Evolutionary conservation across 163 green algal species (phyloP).

Genomic region (Scenedesmus sp.): DNA sequence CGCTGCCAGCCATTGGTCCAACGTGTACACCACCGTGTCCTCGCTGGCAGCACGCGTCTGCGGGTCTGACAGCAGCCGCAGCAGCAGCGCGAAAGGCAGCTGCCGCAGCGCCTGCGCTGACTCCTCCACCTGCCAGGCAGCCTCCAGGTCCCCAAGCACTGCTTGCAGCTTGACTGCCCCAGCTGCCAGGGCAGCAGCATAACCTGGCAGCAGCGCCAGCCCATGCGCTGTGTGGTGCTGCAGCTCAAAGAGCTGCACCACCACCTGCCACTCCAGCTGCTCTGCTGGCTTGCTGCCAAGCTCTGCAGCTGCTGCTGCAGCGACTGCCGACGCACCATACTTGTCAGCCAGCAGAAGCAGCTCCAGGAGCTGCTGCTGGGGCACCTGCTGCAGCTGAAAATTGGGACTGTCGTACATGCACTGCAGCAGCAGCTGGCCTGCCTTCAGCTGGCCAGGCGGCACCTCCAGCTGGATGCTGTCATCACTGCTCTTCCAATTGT

Average conservation of each 20-base stretch:
- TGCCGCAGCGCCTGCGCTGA: background rate
- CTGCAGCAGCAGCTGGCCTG: slow-evolving; percentile 9
- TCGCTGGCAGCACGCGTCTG: background rate
- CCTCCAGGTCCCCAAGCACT: slow-evolving; percentile 9
- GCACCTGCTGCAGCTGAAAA: background rate
- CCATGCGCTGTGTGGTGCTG: background rate
- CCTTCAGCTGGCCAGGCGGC: background rate
- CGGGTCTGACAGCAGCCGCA: background rate
- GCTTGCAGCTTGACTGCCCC: background rate
- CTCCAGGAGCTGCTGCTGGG: slow-evolving; percentile 10
- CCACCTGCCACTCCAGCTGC: background rate
- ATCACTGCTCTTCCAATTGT: slow-evolving; percentile 12
- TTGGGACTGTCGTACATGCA: slow-evolving; percentile 5
- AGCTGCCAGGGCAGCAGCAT: background rate
- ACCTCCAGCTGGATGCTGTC: slow-evolving; percentile 13
- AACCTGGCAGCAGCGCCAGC: background rate
- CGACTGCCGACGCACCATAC: background rate
- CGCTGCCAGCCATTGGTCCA: background rate
- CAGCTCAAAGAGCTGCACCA: slow-evolving; percentile 11
- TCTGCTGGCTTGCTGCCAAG: slow-evolving; percentile 6
- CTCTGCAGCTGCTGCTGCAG: slow-evolving; percentile 13
- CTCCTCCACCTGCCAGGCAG: background rate
- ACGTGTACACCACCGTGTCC: slow-evolving; percentile 8
- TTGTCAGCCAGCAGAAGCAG: slow-evolving; percentile 21
- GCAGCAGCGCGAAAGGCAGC: slow-evolving; percentile 15